Percentiles rank a stretch among this genome's conserved stretches.
Evolutionary conservation across 2,329 filamentous ascomycete species (phyloP).

Genomic region (Fusarium sp.): DNA sequence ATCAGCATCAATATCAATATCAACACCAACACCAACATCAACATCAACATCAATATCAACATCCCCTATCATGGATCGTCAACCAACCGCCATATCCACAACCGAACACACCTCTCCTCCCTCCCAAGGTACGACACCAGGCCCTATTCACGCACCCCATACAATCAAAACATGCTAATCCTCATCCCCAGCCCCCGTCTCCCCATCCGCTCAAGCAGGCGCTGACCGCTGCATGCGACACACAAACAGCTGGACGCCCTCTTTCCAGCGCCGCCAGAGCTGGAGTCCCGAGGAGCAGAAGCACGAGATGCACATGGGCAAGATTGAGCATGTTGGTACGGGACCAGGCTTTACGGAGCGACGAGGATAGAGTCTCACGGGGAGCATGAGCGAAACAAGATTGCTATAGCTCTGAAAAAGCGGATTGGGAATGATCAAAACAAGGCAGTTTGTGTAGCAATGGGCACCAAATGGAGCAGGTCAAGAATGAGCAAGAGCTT

Average conservation of each 20-base stretch:
- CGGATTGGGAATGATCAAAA: neutral
- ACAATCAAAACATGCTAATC: conserved; percentile 15
- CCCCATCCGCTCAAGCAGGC: conserved; percentile 39
- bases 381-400: neutral
- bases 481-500: conserved; percentile 12
- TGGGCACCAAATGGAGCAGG: neutral
- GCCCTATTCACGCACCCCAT: neutral
- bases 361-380: neutral
- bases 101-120: conserved; percentile 16
- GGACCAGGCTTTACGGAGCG: conserved; percentile 57
- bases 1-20: neutral
- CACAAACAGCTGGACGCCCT: conserved; percentile 57
- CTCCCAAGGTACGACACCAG: conserved; percentile 16
- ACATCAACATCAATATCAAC: neutral
- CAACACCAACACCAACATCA: neutral
- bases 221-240: conserved; percentile 48
- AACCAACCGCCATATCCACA: conserved; percentile 30
- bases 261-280: conserved; percentile 56
- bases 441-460: conserved; percentile 13
- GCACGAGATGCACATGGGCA: conserved; percentile 59
- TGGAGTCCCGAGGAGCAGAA: conserved; percentile 65
- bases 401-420: neutral
- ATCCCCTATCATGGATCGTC: conserved; percentile 23
- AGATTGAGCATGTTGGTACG: conserved; percentile 48
- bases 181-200: conserved; percentile 17